Evolutionary conservation across 2,329 filamentous ascomycete species (phyloP).

Genomic region (Cordyceps cateniannulata): DNA sequence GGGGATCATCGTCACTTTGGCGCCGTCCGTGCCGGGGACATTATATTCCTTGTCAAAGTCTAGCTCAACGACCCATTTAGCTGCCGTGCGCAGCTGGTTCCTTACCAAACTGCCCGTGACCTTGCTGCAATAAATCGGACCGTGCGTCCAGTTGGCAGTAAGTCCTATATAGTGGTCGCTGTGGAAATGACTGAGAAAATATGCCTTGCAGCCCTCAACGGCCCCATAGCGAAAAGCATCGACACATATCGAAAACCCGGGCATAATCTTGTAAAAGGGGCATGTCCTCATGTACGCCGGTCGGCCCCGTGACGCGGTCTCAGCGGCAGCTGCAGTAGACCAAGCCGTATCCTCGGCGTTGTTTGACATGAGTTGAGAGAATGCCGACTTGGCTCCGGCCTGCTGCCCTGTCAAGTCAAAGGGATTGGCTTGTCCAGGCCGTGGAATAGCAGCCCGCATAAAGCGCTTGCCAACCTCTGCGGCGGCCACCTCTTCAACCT

Average conservation of each 20-base stretch:
- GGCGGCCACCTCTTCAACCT: constrained; percentile 27
- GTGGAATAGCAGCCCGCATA: constrained; percentile 61
- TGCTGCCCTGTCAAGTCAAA: constrained; percentile 48
- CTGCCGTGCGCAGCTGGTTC: constrained; percentile 77
- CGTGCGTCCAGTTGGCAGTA: constrained; percentile 81
- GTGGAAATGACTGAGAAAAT: constrained; percentile 96
- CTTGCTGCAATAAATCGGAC: constrained; percentile 92
- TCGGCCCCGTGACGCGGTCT: constrained; percentile 72
- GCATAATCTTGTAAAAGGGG: constrained; percentile 98
- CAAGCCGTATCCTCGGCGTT: constrained; percentile 89
- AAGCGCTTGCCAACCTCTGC: constrained; percentile 50
- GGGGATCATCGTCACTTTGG: constrained; percentile 86
- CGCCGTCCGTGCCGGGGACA: constrained; percentile 75
- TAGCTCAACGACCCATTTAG: constrained; percentile 76
- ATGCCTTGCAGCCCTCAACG: constrained; percentile 84
- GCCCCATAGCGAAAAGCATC: constrained; percentile 95
- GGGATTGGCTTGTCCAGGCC: constrained; percentile 75
- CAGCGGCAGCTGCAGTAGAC: constrained; percentile 76
- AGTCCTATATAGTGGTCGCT: constrained; percentile 95
- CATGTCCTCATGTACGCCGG: constrained; percentile 85
- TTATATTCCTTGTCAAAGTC: constrained; percentile 78
- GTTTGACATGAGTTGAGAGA: constrained; percentile 86
- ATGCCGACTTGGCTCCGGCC: constrained; percentile 58
- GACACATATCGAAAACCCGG: constrained; percentile 85
- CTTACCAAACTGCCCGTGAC: constrained; percentile 86